These are phyloP conservation scores for Aurinia saxatilis DNA, from an alignment of 345 rosid genomes.

Conservation along the genomic window DNA sequence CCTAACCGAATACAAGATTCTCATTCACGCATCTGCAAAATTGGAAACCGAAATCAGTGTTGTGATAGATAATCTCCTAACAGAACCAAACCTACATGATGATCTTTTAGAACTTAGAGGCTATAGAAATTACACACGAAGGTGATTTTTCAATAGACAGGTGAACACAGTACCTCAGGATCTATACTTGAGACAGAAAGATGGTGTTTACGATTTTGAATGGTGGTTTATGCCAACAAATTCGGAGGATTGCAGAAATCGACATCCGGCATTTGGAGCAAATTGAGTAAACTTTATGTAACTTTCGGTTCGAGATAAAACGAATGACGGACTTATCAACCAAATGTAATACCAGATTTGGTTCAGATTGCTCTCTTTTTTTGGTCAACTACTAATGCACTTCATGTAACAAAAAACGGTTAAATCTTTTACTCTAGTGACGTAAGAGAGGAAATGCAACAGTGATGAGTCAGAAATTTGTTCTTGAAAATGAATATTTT, in stretches of 20 bases:
- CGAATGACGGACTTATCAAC: neutral
- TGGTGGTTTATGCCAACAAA: too few relatives aligned
- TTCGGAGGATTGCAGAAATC: too few relatives aligned
- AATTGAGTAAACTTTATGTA: too few relatives aligned
- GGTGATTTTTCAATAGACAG: neutral
- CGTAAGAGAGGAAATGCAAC: neutral
- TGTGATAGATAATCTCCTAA: neutral
- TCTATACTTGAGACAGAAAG: too few relatives aligned
- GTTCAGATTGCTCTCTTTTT: neutral
- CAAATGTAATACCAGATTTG: neutral
- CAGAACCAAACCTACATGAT: neutral
- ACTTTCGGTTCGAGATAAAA: neutral
- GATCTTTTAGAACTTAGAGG: too few relatives aligned
- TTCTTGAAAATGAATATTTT: neutral
- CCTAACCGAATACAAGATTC: neutral
- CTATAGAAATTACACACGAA: neutral
- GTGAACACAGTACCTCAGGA: neutral
- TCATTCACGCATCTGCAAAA: neutral
- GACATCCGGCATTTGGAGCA: neutral
- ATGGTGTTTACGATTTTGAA: too few relatives aligned
- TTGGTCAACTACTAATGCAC: neutral
- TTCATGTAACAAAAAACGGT: neutral
- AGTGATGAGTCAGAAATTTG: neutral
- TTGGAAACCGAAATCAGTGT: neutral
- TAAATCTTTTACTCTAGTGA: neutral